Conservation (phyloP, 2,329 filamentous ascomycete species). For the Aschersonia sp. region DNA sequence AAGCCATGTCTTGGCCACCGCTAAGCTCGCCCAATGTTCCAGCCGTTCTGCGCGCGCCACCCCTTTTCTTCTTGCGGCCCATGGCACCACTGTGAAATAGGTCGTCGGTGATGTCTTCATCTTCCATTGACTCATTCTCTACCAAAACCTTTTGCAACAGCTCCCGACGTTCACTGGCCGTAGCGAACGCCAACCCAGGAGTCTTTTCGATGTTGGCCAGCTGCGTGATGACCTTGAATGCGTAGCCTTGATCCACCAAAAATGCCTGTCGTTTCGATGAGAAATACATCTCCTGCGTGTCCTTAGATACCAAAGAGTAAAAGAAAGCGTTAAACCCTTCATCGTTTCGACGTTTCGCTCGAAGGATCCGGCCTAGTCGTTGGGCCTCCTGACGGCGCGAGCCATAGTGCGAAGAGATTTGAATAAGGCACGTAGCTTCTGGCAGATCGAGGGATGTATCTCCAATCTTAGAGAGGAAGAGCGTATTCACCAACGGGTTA, state of each 20-base stretch:
- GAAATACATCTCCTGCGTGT: conserved; percentile 96
- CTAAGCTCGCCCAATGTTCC: conserved; percentile 75
- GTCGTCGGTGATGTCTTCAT: conserved; percentile 46
- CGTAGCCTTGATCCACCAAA: conserved; percentile 93
- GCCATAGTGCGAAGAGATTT: conserved; percentile 95
- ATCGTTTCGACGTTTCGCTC: conserved; percentile 90
- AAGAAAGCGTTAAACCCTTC: conserved; percentile 99
- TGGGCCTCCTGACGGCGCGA: conserved; percentile 95
- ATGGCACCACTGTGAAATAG: conserved; percentile 26
- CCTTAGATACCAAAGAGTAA: conserved; percentile 93
- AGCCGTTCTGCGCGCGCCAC: conserved; percentile 57
- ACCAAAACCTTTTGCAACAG: conserved; percentile 80
- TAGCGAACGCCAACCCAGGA: conserved; percentile 65
- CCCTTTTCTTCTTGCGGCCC: conserved; percentile 36
- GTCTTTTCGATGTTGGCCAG: conserved; percentile 82
- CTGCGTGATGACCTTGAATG: conserved; percentile 97
- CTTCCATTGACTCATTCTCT: conserved; percentile 65
- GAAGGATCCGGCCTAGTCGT: conserved; percentile 78
- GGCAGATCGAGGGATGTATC: conserved; percentile 96
- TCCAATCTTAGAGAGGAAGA: conserved; percentile 94
- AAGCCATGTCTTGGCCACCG: conserved; percentile 96
- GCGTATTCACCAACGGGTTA: conserved; percentile 76
- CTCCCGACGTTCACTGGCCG: conserved; percentile 67
- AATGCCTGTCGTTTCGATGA: conserved; percentile 95
- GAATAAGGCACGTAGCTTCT: conserved; percentile 91